phyloP scores from a whole-genome alignment of 1,139 yeast species.

The Magnusiomyces tetraspermus region DNA sequence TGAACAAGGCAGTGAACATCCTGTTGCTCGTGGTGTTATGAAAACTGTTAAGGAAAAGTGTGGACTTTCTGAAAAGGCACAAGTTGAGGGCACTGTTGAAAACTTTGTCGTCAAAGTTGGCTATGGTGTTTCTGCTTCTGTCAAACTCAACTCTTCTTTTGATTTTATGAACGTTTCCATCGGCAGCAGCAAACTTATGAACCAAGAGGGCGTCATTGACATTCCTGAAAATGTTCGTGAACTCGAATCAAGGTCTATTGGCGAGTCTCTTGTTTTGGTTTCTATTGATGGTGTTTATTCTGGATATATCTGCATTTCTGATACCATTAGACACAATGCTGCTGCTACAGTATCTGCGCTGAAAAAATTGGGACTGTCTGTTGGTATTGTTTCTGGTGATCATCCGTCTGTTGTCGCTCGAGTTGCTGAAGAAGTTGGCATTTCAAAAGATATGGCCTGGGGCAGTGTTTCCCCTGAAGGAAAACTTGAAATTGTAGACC shows the following conservation, averaged over 20 bases:
- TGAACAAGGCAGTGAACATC: conserved; percentile 77
- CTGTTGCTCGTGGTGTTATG: conserved; percentile 66
- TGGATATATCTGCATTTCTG: conserved; percentile 62
- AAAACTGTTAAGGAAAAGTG: conserved; percentile 27
- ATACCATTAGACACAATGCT: conserved; percentile 62
- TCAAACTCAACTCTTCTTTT: conserved; percentile 22
- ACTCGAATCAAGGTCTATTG: conserved; percentile 7
- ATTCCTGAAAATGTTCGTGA: conserved; percentile 19
- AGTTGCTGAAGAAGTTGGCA: conserved; percentile 61
- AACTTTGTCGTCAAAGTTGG: conserved; percentile 55
- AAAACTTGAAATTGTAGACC: conserved; percentile 58
- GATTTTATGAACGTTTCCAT: conserved; percentile 34
- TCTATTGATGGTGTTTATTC: conserved; percentile 46
- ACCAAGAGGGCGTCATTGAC: conserved; percentile 20
- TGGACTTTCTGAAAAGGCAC: conserved; percentile 13
- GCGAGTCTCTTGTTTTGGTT: conserved; percentile 33
- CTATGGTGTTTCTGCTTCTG: conserved; percentile 53
- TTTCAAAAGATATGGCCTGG: conserved; percentile 54
- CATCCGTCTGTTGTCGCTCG: conserved; percentile 50
- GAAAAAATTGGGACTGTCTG: conserved; percentile 44
- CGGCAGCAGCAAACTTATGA: conserved; percentile 50
- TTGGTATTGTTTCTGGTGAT: conserved; percentile 95
- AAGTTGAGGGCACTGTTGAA: conserved; percentile 19
- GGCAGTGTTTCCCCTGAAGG: conserved; percentile 71
- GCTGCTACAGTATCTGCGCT: conserved; percentile 50